Evolutionary conservation across 2,329 filamentous ascomycete genomes (phyloP).

Genomic region (Aspergillus sp.): DNA sequence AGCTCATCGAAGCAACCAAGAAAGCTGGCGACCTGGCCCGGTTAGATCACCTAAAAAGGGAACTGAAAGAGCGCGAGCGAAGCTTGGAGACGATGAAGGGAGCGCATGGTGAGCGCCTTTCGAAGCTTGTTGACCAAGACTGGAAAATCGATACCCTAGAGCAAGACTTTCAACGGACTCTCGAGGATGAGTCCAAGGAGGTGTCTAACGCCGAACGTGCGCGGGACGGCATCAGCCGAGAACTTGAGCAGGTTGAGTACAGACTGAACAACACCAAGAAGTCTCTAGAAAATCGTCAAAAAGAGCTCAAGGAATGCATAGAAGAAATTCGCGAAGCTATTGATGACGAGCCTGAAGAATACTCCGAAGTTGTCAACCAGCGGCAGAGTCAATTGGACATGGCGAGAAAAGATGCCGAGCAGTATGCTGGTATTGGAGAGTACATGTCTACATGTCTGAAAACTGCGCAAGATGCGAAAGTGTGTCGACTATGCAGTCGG

Average conservation of each 20-base stretch:
- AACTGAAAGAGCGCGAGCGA: conserved; percentile 69
- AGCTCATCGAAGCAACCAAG: conserved; percentile 79
- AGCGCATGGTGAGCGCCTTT: conserved; percentile 72
- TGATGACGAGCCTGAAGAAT: conserved; percentile 52
- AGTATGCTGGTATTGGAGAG: conserved; percentile 65
- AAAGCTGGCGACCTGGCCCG: conserved; percentile 80
- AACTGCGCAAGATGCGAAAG: conserved; percentile 65
- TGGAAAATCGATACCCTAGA: conserved; percentile 75
- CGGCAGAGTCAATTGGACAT: conserved; percentile 53
- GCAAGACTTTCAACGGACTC: conserved; percentile 62
- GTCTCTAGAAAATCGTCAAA: conserved; percentile 62
- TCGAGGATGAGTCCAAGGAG: conserved; percentile 58
- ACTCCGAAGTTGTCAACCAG: conserved; percentile 52
- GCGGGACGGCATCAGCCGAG: conserved; percentile 68
- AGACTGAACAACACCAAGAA: conserved; percentile 66
- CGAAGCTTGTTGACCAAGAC: conserved; percentile 59
- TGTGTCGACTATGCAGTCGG: conserved; percentile 74
- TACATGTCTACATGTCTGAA: conserved; percentile 71
- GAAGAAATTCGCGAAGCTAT: conserved; percentile 61
- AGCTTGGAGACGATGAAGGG: conserved; percentile 74
- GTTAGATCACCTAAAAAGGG: conserved; percentile 78
- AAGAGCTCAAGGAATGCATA: conserved; percentile 63
- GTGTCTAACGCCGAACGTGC: conserved; percentile 66
- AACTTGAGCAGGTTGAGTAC: conserved; percentile 75
- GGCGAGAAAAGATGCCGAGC: conserved; percentile 63